Evolutionary conservation across 2,329 filamentous ascomycete species (phyloP), one percentile per base, ranked within the genome.

Genomic region (Xylaria sp.): DNA sequence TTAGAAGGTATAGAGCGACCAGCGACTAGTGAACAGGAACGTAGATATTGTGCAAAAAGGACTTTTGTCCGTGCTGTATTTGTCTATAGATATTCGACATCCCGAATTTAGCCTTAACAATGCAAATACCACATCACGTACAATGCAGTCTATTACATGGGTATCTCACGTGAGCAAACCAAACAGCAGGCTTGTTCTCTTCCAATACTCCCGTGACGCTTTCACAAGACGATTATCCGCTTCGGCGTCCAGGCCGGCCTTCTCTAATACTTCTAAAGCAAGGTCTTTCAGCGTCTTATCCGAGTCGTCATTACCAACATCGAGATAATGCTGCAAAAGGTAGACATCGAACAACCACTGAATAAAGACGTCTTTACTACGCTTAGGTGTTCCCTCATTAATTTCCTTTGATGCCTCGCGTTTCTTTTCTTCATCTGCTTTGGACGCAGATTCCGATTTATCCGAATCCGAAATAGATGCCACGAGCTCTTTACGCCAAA

Each of bases 111-210:
- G 23, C 55, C 34, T 56, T 43, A 46, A 43, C 46, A 30, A 50
- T 60, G 20, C 56, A 53, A 46, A 53, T 48, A 39, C 32, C 9
- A 61, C 25, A 48, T 52, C 50, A 50, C 28, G 25, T 52, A 52
- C 30, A 43, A 53, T 28, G 10, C 43, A 61, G 53, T 28, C 8
- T 39, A 59, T 18, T 55, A 60, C 39, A 61, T 25, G 65, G 69
- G 63, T 67, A 70, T 72, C 73, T 78, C 71, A 85, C 72, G 84
- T 85, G 71, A 97, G 80, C 65, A 97, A 81, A 2, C 92, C 93
- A 80, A 97, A 97, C 30, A 97, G 79, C 70, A 97, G 80, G 78
- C 87, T 90, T 12, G 92, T 96, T 75, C 91, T 89, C 82, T 91
- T 93, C 89, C 93, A 96, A 78, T 96, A 97, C 60, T 94, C 93